Percentiles rank a stretch among this genome's conserved stretches.
phyloP scores from a whole-genome alignment of 305 asterid species.

The Fraxinus greggii region DNA sequence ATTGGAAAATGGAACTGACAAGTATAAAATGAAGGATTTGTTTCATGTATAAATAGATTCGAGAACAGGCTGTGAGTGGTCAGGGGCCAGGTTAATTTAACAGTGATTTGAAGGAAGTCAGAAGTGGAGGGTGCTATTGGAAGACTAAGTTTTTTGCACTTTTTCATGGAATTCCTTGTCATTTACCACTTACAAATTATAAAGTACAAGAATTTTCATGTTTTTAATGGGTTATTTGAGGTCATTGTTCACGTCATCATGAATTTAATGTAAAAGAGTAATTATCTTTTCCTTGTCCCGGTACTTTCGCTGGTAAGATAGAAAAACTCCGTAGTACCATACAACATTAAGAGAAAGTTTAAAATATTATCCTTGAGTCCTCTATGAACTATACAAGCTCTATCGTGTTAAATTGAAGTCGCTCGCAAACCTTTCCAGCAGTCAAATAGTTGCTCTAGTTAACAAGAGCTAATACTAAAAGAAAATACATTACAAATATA shows the following conservation, averaged over 20 bases:
- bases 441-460: not conserved
- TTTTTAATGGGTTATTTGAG: not conserved
- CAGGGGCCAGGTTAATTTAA: not conserved
- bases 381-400: not conserved
- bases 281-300: not conserved
- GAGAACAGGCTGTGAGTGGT: not conserved
- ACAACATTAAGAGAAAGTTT: not conserved
- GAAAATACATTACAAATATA: not conserved
- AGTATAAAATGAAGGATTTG: not conserved
- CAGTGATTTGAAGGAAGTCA: not conserved
- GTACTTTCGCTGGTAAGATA: no score
- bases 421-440: not conserved
- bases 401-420: not conserved
- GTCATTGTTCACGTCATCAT: not conserved
- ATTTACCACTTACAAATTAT: not conserved
- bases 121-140: not conserved
- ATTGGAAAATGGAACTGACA: not conserved
- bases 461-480: not conserved
- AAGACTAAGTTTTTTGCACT: not conserved
- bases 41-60: not conserved
- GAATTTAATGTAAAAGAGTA: not conserved
- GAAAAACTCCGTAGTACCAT: no score
- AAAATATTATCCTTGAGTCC: not conserved
- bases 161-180: not conserved
- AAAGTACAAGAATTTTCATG: not conserved